Conservation (phyloP, 495 filamentous ascomycete species). For the Penicillium herquei region DNA sequence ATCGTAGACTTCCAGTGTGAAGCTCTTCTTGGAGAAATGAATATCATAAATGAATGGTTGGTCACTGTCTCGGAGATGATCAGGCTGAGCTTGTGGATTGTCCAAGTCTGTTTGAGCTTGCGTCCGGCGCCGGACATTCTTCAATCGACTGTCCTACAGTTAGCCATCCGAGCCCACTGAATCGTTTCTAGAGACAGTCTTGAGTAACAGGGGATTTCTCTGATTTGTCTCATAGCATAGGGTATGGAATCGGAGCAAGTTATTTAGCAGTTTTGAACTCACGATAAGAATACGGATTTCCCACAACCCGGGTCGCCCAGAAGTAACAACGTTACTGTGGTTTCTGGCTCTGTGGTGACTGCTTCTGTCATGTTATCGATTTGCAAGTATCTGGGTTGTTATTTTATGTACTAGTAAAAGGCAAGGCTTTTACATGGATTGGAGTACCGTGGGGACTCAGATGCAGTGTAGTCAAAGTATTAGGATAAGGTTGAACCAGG, state of each 20-base stretch:
- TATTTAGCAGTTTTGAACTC: slow-evolving; percentile 32
- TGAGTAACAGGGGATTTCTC: background rate
- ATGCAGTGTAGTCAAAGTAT: no score
- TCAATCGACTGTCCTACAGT: slow-evolving; percentile 22
- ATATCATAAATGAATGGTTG: slow-evolving; percentile 85
- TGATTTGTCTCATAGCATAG: no score
- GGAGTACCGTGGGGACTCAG: no score
- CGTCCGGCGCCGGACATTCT: slow-evolving; percentile 20
- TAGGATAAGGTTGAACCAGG: no score
- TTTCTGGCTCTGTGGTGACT: slow-evolving; percentile 15
- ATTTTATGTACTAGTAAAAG: background rate
- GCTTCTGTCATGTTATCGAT: slow-evolving; percentile 11
- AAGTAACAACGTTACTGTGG: slow-evolving; percentile 67
- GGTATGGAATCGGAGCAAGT: no score
- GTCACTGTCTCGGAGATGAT: slow-evolving; percentile 65
- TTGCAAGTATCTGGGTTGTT: background rate
- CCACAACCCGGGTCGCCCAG: slow-evolving; percentile 79
- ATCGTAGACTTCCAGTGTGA: slow-evolving; percentile 77
- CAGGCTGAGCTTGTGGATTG: slow-evolving; percentile 13
- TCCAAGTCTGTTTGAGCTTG: slow-evolving; percentile 1
- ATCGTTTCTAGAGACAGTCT: background rate
- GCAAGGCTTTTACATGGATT: no score
- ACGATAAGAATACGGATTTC: slow-evolving; percentile 90
- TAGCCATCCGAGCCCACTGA: background rate
- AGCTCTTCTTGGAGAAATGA: slow-evolving; percentile 61